Conservation (phyloP, 768 basidiomycete genomes). For the Trametes villosa region DNA sequence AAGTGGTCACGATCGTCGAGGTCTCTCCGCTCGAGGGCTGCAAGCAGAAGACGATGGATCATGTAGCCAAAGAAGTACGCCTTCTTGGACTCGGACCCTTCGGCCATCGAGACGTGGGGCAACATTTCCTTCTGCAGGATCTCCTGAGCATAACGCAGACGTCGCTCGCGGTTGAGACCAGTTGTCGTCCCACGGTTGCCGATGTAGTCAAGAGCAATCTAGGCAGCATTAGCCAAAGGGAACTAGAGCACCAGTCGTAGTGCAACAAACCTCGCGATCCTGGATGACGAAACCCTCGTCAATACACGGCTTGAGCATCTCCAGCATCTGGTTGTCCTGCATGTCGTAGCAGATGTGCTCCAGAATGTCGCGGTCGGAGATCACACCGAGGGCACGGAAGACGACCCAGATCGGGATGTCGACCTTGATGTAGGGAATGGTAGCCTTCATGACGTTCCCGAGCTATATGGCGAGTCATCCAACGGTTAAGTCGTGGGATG, state of each 20-base stretch:
- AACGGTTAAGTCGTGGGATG: not conserved
- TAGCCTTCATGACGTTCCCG: constrained; percentile 94
- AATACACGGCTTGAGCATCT: constrained; percentile 98
- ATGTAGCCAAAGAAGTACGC: constrained; percentile 99
- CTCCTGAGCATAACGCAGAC: constrained; percentile 95
- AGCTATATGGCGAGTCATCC: constrained; percentile 46
- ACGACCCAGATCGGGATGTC: constrained; percentile 99
- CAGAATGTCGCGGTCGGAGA: constrained; percentile 96
- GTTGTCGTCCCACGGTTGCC: constrained; percentile 97
- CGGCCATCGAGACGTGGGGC: constrained; percentile 94
- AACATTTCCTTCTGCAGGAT: constrained; percentile 99
- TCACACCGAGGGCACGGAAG: constrained; percentile 96
- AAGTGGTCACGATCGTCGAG: constrained; percentile 99
- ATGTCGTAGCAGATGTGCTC: constrained; percentile 99
- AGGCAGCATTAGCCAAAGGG: constrained; percentile 15
- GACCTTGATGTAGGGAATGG: constrained; percentile 96
- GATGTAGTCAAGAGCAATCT: constrained; percentile 92
- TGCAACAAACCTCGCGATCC: constrained; percentile 77
- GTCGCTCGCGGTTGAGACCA: constrained; percentile 87
- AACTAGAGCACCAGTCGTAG: not conserved
- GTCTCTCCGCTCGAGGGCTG: constrained; percentile 92
- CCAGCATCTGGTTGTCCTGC: constrained; percentile 94
- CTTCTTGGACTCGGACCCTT: constrained; percentile 96
- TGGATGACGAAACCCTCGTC: constrained; percentile 99
- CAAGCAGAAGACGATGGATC: constrained; percentile 94